Base-by-base conservation (phyloP, 345 rosid genomes). In the Brassica cretica region DNA sequence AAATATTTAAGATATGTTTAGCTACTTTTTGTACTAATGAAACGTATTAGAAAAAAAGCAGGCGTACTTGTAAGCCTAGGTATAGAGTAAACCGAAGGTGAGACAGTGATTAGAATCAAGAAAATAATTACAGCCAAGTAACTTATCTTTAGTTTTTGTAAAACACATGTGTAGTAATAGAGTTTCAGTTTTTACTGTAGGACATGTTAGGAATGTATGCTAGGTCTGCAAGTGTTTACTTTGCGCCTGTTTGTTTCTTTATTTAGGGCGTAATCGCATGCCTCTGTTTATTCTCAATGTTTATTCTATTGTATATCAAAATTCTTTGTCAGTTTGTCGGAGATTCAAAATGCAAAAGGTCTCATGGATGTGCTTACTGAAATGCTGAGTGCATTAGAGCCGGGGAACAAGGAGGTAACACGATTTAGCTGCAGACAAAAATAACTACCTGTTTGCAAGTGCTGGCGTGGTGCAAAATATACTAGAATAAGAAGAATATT, bases 301-400 rank as follows among this genome's bases (percentile, higher is more conserved):
- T 56, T 32, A 30, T 75, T 32, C 59, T 41, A 6, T 69, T 61
- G 77, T 81, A 55, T 78, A 72, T 76, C 73, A 68, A 84, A 59
- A 72, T 81, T 78, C 32, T 63, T 84, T 83, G 79, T 35, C 81
- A 96, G 99, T 84, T 76, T 93, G 93, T 83, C 95, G 60, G 99
- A 96, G 89, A 90, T 93, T 82, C 99, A 96, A 83, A 96, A 93
- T 84, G 99, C 99, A 30, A 91, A 95, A 62, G 98, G 97, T 75
- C 88, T 93, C 60, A 88, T 96, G 96, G 99, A 96, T 76, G 98
- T 96, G 65, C 97, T 96, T 80, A 81, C 95, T 12, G 99, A 96
- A 86, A 96, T 96, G 98, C 87, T 96, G 72, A 93, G 56, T 88
- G 99, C 99, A 68, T 64, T 96, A 78, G 97, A 89, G 75, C 98